Evolutionary conservation across 2,329 filamentous ascomycete species (phyloP), one percentile per base, ranked within the genome.

Genomic region (Cladosporium austrohemisphaericum): DNA sequence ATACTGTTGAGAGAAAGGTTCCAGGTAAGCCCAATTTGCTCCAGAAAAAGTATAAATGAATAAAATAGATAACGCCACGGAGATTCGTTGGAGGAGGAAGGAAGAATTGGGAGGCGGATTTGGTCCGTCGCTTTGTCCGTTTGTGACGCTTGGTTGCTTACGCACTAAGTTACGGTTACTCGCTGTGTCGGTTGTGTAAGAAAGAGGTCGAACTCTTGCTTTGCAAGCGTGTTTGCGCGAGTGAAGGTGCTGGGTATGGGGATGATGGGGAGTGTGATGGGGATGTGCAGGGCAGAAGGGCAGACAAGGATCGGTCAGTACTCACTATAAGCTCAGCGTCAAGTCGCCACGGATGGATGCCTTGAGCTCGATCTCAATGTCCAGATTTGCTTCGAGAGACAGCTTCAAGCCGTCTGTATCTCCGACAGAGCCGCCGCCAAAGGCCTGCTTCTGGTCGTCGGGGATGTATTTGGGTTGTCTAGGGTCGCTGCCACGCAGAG

Each of bases 301-400:
- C 19, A 46, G 10, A 20, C 14, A 19, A 29, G 29, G n/a, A 25
- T 16, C 11, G 38, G 28, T 29, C 3, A 16, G 38, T 13, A 83
- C 81, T 75, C 77, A 88, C 85, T 86, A 80, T 62, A 93, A 76
- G 56, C 83, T 85, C 56, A 93, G 69, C 26, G 87, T 90, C 56
- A 94, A 71, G 71, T 94, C 89, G 63, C 89, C 89, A 60, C 90
- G 83, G 57, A 93, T 90, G 68, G 85, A 84, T 16, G 88, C 88
- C 76, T 93, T 93, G 53, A 93, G 77, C 60, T 89, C 85, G 54
- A 93, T 87, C 68, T 93, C 88, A 41, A 93, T 78, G 57, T 93
- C 88, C 50, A 93, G 74, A 68, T 91, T 90, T 49, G 89, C 72
- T 64, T 91, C 88, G 18, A 93, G 71, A 29, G 83, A 79, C 63